Percentiles rank a stretch among this genome's conserved stretches.
These are phyloP conservation scores for Takakia lepidozioides DNA, from an alignment of 225 moss, liverwort and hornwort genomes.

Conservation along the genomic window DNA sequence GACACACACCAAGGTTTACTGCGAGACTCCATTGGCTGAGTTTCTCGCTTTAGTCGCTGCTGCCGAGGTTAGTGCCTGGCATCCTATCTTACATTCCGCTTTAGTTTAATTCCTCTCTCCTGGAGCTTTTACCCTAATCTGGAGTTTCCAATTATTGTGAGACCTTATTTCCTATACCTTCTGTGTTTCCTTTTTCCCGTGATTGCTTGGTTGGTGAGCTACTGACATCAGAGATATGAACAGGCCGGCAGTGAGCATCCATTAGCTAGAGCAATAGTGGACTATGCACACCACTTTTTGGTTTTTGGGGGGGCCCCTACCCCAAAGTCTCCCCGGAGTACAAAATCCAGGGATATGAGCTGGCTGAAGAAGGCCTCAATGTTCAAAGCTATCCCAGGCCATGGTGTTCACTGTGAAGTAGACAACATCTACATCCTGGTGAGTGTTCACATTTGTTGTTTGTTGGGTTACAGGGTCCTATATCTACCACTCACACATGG, in stretches of 20 bases:
- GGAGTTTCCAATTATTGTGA: too few species aligned
- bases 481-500: too few species aligned
- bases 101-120: too few species aligned
- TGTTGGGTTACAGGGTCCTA: too few species aligned
- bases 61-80: constrained; percentile 62
- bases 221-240: background rate
- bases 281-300: constrained; percentile 70
- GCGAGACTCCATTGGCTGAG: constrained; percentile 41
- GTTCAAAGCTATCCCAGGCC: constrained; percentile 63
- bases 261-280: constrained; percentile 70
- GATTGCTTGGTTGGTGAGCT: background rate
- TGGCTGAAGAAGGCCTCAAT: constrained; percentile 52
- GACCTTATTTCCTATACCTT: too few species aligned
- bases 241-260: constrained; percentile 85
- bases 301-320: constrained; percentile 39
- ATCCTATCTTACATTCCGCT: too few species aligned
- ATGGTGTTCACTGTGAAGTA: constrained; percentile 62
- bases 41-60: constrained; percentile 74
- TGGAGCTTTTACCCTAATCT: too few species aligned
- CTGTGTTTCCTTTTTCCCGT: background rate
- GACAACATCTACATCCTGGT: constrained; percentile 39
- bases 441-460: too few species aligned
- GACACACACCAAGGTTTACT: constrained; percentile 35
- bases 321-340: constrained; percentile 29
- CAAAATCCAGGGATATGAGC: constrained; percentile 53